phyloP scores from a whole-genome alignment of 352 stramenopile species.

The Elongisporangium prolatum region DNA sequence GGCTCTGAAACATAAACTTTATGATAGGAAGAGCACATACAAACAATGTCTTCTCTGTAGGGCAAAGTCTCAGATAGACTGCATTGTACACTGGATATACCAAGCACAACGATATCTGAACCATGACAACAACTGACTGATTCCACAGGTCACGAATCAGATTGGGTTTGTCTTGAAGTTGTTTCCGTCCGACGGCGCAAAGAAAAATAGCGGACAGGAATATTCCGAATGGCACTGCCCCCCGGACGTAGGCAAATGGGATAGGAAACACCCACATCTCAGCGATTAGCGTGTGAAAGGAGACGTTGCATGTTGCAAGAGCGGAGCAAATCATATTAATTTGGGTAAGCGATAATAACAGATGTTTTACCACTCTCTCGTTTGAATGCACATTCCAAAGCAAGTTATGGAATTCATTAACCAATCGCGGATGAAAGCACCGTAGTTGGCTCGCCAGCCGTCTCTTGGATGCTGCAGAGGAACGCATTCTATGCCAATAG shows the following conservation, averaged over 20 bases:
- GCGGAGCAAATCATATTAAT: conserved; percentile 10
- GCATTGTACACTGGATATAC: conserved; percentile 17
- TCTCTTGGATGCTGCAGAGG: conserved; percentile 2
- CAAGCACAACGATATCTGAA: conserved; percentile 7
- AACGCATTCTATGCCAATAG: neutral
- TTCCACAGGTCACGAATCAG: neutral
- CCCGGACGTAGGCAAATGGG: conserved; percentile 16
- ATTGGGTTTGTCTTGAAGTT: neutral
- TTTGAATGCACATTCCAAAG: conserved; percentile 2
- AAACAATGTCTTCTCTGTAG: neutral
- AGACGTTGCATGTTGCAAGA: conserved; percentile 6
- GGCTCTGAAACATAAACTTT: conserved; percentile 21
- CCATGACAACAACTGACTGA: conserved; percentile 8
- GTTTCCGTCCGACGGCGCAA: conserved; percentile 6
- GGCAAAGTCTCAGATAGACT: conserved; percentile 2
- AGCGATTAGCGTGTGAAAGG: conserved; percentile 6
- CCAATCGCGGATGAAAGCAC: conserved; percentile 15
- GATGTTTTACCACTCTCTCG: conserved; percentile 5
- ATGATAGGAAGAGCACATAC: conserved; percentile 9
- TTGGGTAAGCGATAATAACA: conserved; percentile 3
- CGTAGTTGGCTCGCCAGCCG: conserved; percentile 19
- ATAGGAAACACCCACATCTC: conserved; percentile 20
- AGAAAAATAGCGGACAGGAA: conserved; percentile 14
- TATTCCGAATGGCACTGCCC: conserved; percentile 9
- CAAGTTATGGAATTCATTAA: conserved; percentile 7